Conservation (phyloP, 2,329 filamentous ascomycete genomes). For the Pseudofabraea citricarpa region DNA sequence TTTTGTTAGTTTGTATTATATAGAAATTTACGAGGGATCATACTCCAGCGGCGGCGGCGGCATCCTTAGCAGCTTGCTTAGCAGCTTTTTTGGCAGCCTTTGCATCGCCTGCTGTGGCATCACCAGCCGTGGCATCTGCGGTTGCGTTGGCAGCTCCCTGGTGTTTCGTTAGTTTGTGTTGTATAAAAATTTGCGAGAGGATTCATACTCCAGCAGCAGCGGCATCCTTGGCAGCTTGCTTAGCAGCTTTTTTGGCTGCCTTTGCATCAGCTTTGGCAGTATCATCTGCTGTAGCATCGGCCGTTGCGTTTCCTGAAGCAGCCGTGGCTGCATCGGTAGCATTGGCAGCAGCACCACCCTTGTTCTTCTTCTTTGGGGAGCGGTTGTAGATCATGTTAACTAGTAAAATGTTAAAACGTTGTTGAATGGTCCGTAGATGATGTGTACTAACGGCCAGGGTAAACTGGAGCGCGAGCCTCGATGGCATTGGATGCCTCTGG, state of each 20-base stretch:
- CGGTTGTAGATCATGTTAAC: constrained; percentile 15
- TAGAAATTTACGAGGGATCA: neutral
- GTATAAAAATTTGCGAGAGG: too few species aligned
- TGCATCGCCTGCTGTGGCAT: neutral
- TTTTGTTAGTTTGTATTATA: too few species aligned
- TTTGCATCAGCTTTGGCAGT: neutral
- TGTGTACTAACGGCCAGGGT: constrained; percentile 9
- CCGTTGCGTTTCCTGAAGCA: constrained; percentile 1
- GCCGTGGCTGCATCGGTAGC: constrained; percentile 5
- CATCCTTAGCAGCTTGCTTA: neutral
- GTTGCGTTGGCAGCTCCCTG: neutral
- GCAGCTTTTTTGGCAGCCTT: neutral
- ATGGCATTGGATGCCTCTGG: constrained; percentile 12
- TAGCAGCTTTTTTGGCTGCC: neutral
- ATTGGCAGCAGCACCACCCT: constrained; percentile 1
- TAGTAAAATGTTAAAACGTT: constrained; percentile 5
- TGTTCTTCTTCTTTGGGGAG: constrained; percentile 15
- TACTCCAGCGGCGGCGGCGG: neutral
- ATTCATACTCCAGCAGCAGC: too few species aligned
- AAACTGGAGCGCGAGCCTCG: constrained; percentile 15
- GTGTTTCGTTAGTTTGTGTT: neutral
- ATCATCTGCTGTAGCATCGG: neutral
- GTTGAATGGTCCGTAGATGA: neutral
- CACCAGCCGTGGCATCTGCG: neutral
- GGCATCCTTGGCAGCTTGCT: constrained; percentile 1